Conservation (phyloP, 2,329 filamentous ascomycete species). For the Clonostachys rosea region DNA sequence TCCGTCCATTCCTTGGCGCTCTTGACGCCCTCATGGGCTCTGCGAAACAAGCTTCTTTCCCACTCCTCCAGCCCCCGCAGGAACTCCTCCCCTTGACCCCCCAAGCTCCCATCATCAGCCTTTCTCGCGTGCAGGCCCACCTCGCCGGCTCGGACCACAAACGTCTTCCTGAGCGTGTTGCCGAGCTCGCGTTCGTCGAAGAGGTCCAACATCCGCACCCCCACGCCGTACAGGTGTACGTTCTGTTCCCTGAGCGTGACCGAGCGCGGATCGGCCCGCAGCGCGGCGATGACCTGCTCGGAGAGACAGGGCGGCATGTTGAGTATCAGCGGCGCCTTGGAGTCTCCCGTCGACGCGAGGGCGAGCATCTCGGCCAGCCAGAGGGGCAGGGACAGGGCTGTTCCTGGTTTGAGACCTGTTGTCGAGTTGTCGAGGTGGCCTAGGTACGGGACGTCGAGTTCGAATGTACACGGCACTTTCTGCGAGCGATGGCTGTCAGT, state of each 20-base stretch:
- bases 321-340: constrained; percentile 65
- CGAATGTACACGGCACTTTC: constrained; percentile 96
- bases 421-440: constrained; percentile 80
- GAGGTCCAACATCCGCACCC: constrained; percentile 79
- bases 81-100: constrained; percentile 70
- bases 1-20: constrained; percentile 67
- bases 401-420: constrained; percentile 71
- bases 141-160: constrained; percentile 74
- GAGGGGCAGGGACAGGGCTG: constrained; percentile 76
- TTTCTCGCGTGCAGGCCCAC: constrained; percentile 89
- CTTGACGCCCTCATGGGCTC: constrained; percentile 70
- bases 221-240: constrained; percentile 83
- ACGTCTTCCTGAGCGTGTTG: constrained; percentile 70
- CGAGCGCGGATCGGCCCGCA: constrained; percentile 84
- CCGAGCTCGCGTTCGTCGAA: constrained; percentile 81
- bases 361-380: constrained; percentile 96
- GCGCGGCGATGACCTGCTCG: constrained; percentile 76
- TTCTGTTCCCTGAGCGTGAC: constrained; percentile 81
- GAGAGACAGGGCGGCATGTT: constrained; percentile 77
- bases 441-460: constrained; percentile 80
- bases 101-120: constrained; percentile 54
- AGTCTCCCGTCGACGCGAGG: constrained; percentile 52
- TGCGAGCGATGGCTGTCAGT: constrained; percentile 35
- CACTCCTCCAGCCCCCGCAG: constrained; percentile 84
- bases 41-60: constrained; percentile 73